Evolutionary conservation across 2,329 filamentous ascomycete species (phyloP).

Genomic region (Metarhizium rileyi): DNA sequence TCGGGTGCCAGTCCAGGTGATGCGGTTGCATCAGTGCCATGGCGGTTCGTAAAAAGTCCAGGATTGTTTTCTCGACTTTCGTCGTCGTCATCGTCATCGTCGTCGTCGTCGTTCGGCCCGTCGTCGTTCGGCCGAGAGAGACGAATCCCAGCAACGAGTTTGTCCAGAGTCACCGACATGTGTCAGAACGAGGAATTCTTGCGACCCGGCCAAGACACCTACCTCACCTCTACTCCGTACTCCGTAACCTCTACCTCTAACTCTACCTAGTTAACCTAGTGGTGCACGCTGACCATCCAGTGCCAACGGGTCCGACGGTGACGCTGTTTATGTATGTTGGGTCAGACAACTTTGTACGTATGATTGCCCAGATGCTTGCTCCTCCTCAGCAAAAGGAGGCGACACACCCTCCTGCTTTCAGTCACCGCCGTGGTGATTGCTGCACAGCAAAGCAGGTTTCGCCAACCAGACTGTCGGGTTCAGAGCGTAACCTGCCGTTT

Average conservation of each 20-base stretch:
- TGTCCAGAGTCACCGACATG: neutral
- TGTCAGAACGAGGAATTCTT: neutral
- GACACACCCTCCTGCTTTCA: neutral
- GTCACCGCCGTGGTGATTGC: neutral
- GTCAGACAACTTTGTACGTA: neutral
- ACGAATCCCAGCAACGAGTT: neutral
- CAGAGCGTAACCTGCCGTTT: constrained; percentile 5
- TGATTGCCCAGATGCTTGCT: too few relatives aligned
- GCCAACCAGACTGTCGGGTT: constrained; percentile 9
- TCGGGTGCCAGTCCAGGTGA: neutral
- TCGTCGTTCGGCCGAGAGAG: neutral
- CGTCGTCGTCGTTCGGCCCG: neutral
- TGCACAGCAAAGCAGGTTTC: neutral
- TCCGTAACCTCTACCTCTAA: too few relatives aligned
- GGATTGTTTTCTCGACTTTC: too few relatives aligned
- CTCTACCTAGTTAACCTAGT: too few relatives aligned
- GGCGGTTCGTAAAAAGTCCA: too few relatives aligned
- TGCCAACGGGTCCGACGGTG: neutral
- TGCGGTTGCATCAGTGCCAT: neutral
- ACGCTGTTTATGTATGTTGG: neutral
- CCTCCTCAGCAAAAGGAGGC: neutral
- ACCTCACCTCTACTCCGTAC: too few relatives aligned
- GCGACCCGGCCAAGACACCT: neutral
- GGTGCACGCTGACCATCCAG: too few relatives aligned
- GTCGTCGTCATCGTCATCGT: neutral